phyloP scores from a whole-genome alignment of 2,329 filamentous ascomycete genomes.

The Hypoxylon sp. region DNA sequence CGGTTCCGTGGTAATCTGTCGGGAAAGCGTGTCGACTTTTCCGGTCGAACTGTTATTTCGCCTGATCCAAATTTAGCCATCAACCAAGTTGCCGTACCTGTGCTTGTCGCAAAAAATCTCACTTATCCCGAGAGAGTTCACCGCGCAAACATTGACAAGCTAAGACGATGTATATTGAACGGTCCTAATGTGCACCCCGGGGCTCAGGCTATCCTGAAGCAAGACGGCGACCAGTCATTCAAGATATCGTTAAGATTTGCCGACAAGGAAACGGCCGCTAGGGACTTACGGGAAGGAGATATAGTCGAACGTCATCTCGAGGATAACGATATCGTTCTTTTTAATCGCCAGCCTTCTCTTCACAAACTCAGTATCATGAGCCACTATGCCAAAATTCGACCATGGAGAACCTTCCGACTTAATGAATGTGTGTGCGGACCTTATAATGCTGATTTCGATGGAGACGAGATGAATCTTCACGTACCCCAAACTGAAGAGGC shows the following conservation, averaged over 20 bases:
- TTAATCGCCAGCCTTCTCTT: slow-evolving; percentile 97
- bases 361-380: slow-evolving; percentile 99
- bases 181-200: slow-evolving; percentile 88
- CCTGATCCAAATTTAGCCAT: slow-evolving; percentile 95
- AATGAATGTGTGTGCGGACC: slow-evolving; percentile 99
- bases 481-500: slow-evolving; percentile 98
- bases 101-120: slow-evolving; percentile 93
- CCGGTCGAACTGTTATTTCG: slow-evolving; percentile 96
- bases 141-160: slow-evolving; percentile 86
- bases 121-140: slow-evolving; percentile 95
- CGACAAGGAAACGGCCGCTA: slow-evolving; percentile 78
- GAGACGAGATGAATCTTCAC: slow-evolving; percentile 99
- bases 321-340: slow-evolving; percentile 95
- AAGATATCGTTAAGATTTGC: slow-evolving; percentile 84
- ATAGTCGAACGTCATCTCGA: slow-evolving; percentile 94
- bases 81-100: slow-evolving; percentile 92
- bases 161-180: slow-evolving; percentile 80
- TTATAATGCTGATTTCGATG: slow-evolving; percentile 99
- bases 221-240: slow-evolving; percentile 69
- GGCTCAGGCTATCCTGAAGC: slow-evolving; percentile 84
- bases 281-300: slow-evolving; percentile 84
- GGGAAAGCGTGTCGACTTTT: slow-evolving; percentile 98
- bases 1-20: slow-evolving; percentile 97
- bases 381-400: slow-evolving; percentile 92
- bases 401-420: slow-evolving; percentile 94